A percentile compares a stretch with the other conserved stretches of the same genome.
These are phyloP conservation scores for Madurella mycetomatis DNA, from an alignment of 2,329 filamentous ascomycete genomes.

Conservation along the genomic window DNA sequence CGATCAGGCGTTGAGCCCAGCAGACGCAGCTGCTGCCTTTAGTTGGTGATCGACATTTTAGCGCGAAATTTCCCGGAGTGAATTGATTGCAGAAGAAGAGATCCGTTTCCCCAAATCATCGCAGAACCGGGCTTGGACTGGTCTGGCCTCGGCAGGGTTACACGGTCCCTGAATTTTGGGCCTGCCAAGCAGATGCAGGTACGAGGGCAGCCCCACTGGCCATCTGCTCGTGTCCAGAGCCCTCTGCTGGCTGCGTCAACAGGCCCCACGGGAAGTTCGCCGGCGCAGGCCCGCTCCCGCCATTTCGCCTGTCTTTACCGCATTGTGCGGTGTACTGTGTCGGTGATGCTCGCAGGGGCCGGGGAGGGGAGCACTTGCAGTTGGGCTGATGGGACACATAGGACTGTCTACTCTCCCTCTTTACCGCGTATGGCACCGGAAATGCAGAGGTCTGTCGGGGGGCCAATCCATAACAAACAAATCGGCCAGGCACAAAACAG, in stretches of 20 bases:
- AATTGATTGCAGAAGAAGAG: slow-evolving; percentile 9
- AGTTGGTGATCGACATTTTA: slow-evolving; percentile 16
- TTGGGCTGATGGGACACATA: no score
- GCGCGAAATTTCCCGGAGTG: slow-evolving; percentile 4
- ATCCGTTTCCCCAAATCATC: background rate
- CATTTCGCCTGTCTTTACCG: no score
- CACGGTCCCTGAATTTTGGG: slow-evolving; percentile 15
- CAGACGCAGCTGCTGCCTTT: background rate
- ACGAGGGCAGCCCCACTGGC: background rate
- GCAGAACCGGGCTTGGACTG: background rate
- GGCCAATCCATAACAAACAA: no score
- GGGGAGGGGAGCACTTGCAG: no score
- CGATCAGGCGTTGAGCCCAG: background rate
- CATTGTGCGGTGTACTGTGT: no score
- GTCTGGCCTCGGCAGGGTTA: slow-evolving; percentile 7
- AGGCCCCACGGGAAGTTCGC: no score
- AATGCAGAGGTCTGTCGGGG: no score
- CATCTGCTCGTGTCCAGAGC: background rate
- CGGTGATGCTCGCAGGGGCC: no score
- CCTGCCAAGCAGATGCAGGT: slow-evolving; percentile 11
- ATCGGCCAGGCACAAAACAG: no score
- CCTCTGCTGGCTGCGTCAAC: background rate
- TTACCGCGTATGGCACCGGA: no score
- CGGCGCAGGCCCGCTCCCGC: no score
- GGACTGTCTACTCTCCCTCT: no score